Conservation (phyloP, 2,329 filamentous ascomycete genomes). For the Harringtonia aguacate region DNA sequence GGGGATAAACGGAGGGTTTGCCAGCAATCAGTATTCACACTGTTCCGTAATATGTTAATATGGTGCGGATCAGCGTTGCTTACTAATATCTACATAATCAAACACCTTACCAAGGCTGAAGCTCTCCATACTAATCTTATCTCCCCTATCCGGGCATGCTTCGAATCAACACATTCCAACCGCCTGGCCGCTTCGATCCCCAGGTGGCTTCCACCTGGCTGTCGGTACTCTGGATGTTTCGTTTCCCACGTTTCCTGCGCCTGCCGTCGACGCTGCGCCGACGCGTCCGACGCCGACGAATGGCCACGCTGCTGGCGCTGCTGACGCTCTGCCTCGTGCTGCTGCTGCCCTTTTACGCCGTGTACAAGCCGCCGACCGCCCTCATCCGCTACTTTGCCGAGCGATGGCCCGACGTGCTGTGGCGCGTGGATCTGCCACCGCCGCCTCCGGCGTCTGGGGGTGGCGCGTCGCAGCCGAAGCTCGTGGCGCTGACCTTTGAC, state of each 20-base stretch:
- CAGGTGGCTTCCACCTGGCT: not conserved
- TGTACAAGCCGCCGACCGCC: conserved; percentile 71
- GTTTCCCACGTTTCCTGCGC: conserved; percentile 34
- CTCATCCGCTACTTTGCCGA: conserved; percentile 61
- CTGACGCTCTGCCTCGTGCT: conserved; percentile 24
- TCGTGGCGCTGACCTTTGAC: conserved; percentile 78
- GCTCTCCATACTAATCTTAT: not conserved
- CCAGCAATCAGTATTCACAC: too few species aligned
- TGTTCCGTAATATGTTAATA: too few species aligned
- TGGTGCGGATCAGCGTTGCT: too few species aligned
- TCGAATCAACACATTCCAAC: not conserved
- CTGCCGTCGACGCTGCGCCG: conserved; percentile 46
- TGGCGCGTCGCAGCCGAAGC: conserved; percentile 26
- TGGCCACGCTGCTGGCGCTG: conserved; percentile 40
- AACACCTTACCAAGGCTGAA: too few species aligned
- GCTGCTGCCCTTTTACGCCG: conserved; percentile 45
- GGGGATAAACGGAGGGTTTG: too few species aligned
- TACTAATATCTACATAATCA: too few species aligned
- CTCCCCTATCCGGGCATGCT: not conserved
- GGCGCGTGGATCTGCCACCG: conserved; percentile 42
- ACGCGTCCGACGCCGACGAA: conserved; percentile 46
- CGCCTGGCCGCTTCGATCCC: not conserved
- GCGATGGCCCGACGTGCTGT: conserved; percentile 71
- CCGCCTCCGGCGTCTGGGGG: not conserved
- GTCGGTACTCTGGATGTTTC: conserved; percentile 14